phyloP scores from a whole-genome alignment of 768 basidiomycete genomes.

The Strobilomyces echinocephalus region DNA sequence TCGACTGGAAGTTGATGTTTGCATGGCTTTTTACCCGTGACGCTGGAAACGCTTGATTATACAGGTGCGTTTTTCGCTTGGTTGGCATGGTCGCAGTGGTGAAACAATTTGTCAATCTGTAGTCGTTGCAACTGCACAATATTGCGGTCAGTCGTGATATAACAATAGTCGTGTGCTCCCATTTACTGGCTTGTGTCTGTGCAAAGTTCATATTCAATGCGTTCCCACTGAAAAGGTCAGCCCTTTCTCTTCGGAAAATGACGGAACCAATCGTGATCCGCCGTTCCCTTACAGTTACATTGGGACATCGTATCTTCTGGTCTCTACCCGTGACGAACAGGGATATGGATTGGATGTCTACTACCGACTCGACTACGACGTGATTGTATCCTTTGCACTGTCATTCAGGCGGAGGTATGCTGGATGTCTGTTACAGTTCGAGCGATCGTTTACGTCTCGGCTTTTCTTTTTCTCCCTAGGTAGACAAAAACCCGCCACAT shows the following conservation, averaged over 20 bases:
- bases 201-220: conserved; percentile 29
- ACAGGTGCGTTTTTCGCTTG: conserved; percentile 14
- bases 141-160: conserved; percentile 38
- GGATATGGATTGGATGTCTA: too few species aligned
- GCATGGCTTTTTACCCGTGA: conserved; percentile 40
- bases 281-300: conserved; percentile 34
- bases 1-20: conserved; percentile 29
- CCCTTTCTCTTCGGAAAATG: neutral
- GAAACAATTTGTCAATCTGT: neutral
- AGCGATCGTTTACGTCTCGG: too few species aligned
- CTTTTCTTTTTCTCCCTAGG: too few species aligned
- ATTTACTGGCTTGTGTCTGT: neutral
- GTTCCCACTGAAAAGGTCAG: conserved; percentile 24
- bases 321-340: too few species aligned
- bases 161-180: neutral
- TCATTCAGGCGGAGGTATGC: too few species aligned
- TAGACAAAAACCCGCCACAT: too few species aligned
- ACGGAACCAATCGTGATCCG: neutral
- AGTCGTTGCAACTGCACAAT: conserved; percentile 52
- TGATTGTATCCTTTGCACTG: too few species aligned
- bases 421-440: too few species aligned
- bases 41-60: conserved; percentile 36
- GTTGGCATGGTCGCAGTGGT: neutral
- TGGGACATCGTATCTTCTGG: conserved; percentile 46
- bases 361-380: too few species aligned